A percentile compares a stretch with the other conserved stretches of the same genome.
Evolutionary conservation across 2,329 filamentous ascomycete species (phyloP).

Genomic region (Coniochaeta sp.): DNA sequence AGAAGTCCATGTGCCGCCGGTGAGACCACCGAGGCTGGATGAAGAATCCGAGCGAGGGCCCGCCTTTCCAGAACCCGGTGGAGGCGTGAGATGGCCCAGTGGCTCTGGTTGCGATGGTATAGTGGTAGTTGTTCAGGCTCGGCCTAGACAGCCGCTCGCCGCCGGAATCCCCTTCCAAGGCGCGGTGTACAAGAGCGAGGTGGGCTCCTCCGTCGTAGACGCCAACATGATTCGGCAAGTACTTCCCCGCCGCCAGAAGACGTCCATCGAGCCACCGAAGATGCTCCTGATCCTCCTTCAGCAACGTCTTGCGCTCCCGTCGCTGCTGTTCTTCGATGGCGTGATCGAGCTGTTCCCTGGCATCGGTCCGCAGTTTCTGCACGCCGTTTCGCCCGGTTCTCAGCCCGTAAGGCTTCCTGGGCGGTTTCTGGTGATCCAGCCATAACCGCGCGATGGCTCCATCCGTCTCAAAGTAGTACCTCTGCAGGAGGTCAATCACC

Average conservation of each 20-base stretch:
- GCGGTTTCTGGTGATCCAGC: slow-evolving; percentile 8
- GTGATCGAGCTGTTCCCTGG: not conserved
- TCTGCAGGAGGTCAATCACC: slow-evolving; percentile 14
- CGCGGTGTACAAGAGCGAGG: not conserved
- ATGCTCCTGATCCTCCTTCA: not conserved
- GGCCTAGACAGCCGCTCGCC: not conserved
- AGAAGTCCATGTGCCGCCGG: not conserved
- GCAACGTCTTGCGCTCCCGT: not conserved
- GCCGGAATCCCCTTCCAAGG: not conserved
- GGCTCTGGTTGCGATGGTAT: not conserved
- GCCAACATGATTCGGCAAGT: not conserved
- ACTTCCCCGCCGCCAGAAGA: not conserved
- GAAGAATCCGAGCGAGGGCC: not conserved
- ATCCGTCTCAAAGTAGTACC: slow-evolving; percentile 17
- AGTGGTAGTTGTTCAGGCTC: not conserved
- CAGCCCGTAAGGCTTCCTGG: not conserved
- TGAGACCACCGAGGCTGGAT: not conserved
- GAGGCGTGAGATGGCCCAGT: not conserved
- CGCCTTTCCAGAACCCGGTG: not conserved
- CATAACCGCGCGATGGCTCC: slow-evolving; percentile 11
- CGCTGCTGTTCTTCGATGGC: not conserved
- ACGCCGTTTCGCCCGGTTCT: not conserved
- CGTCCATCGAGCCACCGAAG: not conserved
- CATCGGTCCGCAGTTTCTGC: not conserved
- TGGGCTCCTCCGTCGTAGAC: slow-evolving; percentile 11